Conservation (phyloP, 2,329 filamentous ascomycete genomes). For the Myrmaecium sp. region DNA sequence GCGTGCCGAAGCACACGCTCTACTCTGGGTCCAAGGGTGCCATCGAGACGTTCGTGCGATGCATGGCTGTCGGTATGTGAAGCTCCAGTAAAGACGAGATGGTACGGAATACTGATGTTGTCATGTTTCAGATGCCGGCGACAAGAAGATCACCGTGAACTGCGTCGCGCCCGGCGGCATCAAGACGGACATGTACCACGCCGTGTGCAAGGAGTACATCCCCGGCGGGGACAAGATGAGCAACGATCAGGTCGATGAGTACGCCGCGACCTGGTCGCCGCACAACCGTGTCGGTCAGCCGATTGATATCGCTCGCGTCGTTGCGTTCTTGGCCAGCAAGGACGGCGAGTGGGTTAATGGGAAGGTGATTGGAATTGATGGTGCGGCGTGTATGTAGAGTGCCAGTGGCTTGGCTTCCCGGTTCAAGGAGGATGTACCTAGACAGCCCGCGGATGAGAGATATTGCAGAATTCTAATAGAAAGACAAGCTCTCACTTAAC, state of each 20-base stretch:
- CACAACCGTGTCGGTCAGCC: constrained; percentile 49
- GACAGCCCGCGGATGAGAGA: no score
- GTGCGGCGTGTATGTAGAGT: constrained; percentile 25
- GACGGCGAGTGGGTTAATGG: constrained; percentile 40
- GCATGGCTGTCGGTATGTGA: constrained; percentile 33
- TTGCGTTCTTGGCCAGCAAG: constrained; percentile 42
- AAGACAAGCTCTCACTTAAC: no score
- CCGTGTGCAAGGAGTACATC: constrained; percentile 47
- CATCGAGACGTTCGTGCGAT: constrained; percentile 37
- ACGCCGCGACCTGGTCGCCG: constrained; percentile 46
- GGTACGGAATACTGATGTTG: background rate
- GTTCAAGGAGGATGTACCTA: no score
- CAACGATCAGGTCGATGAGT: constrained; percentile 44
- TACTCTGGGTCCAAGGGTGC: constrained; percentile 38
- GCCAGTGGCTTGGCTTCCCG: no score
- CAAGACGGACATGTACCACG: constrained; percentile 44
- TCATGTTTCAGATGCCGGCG: constrained; percentile 24
- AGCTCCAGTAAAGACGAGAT: background rate
- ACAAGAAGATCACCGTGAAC: constrained; percentile 42
- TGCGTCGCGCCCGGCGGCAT: constrained; percentile 41
- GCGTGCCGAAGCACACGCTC: constrained; percentile 36
- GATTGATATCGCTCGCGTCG: constrained; percentile 49
- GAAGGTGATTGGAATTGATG: constrained; percentile 32
- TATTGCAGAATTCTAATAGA: no score
- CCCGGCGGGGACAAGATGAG: constrained; percentile 37